Conservation (phyloP, 2,329 filamentous ascomycete genomes). For the Coniosporium tulheliwenetii region DNA sequence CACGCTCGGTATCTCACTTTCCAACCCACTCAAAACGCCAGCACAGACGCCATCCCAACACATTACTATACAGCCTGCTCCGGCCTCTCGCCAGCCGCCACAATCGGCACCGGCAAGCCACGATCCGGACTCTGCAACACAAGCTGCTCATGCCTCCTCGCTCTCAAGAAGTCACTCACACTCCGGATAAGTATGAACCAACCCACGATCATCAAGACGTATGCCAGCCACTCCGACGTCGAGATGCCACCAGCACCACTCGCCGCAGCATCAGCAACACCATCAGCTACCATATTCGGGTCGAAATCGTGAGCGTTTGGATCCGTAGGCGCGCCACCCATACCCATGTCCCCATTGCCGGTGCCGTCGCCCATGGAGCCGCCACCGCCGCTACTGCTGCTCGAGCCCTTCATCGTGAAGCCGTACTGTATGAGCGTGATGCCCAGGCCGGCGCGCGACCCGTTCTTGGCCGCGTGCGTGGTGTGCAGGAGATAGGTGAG, state of each 20-base stretch:
- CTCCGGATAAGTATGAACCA: slow-evolving; percentile 96
- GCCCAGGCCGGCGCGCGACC: slow-evolving; percentile 82
- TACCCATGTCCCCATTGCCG: slow-evolving; percentile 23
- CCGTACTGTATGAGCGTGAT: slow-evolving; percentile 94
- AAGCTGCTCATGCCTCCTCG: slow-evolving; percentile 79
- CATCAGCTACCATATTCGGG: slow-evolving; percentile 45
- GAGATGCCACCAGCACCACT: slow-evolving; percentile 40
- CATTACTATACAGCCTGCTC: slow-evolving; percentile 38
- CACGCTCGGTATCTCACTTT: no score
- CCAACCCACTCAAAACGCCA: no score
- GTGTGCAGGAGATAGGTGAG: slow-evolving; percentile 97
- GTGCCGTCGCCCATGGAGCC: slow-evolving; percentile 12
- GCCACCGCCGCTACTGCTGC: slow-evolving; percentile 4
- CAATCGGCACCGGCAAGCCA: slow-evolving; percentile 68
- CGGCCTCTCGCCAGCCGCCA: slow-evolving; percentile 68
- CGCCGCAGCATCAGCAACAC: slow-evolving; percentile 13
- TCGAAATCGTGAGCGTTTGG: slow-evolving; percentile 87
- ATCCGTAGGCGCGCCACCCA: slow-evolving; percentile 55
- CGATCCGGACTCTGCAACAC: slow-evolving; percentile 86
- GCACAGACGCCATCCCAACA: no score
- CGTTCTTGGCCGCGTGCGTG: slow-evolving; percentile 95
- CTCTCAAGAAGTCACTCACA: slow-evolving; percentile 80
- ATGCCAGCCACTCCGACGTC: slow-evolving; percentile 77
- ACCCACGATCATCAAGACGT: slow-evolving; percentile 87
- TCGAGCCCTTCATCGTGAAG: slow-evolving; percentile 73